A percentile compares a stretch with the other conserved stretches of the same genome.
Evolutionary conservation across 768 basidiomycete genomes (phyloP).

Genomic region (Antrodiella citrinella): DNA sequence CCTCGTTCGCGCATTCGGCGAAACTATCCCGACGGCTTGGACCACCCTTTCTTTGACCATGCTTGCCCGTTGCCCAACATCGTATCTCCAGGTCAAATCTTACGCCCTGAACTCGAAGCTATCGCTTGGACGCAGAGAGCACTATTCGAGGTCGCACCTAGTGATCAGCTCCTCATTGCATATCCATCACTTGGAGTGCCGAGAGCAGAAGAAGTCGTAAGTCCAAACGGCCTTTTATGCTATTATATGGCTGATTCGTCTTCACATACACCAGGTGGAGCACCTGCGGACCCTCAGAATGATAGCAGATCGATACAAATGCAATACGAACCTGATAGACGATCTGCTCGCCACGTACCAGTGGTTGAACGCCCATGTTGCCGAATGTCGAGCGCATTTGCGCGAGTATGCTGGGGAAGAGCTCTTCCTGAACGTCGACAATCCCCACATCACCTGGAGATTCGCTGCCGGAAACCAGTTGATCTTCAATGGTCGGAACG

Average conservation of each 20-base stretch:
- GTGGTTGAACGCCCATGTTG: conserved; percentile 29
- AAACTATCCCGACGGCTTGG: conserved; percentile 8
- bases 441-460: conserved; percentile 27
- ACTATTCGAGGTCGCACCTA: conserved; percentile 22
- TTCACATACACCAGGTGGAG: conserved; percentile 24
- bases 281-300: conserved; percentile 31
- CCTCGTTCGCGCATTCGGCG: conserved; percentile 24
- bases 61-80: conserved; percentile 23
- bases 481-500: conserved; percentile 27
- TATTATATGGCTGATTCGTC: neutral
- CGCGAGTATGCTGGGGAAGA: conserved; percentile 15
- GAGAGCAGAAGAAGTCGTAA: conserved; percentile 33
- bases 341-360: conserved; percentile 37
- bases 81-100: conserved; percentile 31
- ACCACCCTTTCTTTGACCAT: conserved; percentile 9
- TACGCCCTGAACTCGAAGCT: conserved; percentile 29
- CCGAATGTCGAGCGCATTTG: conserved; percentile 14
- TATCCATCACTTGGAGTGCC: conserved; percentile 34
- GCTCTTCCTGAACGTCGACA: conserved; percentile 41
- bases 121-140: conserved; percentile 47
- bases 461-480: conserved; percentile 34
- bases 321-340: conserved; percentile 21
- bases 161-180: conserved; percentile 24
- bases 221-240: conserved; percentile 13
- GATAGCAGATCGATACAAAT: conserved; percentile 20